phyloP scores from a whole-genome alignment of 352 stramenopile genomes.

The Phytophthora colocasiae region DNA sequence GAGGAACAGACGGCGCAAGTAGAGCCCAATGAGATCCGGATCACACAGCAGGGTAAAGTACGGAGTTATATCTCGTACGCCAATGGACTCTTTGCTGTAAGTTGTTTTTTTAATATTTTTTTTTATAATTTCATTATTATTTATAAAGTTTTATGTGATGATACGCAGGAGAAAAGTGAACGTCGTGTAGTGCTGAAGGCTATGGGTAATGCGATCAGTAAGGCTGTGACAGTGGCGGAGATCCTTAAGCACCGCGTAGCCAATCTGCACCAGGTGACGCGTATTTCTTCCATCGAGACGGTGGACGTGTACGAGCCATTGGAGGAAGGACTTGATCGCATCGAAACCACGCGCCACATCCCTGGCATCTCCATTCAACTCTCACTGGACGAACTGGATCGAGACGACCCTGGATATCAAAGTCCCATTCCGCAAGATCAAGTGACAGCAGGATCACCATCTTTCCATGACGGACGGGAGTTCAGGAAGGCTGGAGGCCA shows the following conservation, averaged over 20 bases:
- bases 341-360: constrained; percentile 77
- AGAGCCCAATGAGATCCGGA: constrained; percentile 82
- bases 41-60: constrained; percentile 85
- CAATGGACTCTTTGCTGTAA: constrained; percentile 72
- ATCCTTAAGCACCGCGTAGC: constrained; percentile 83
- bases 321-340: constrained; percentile 84
- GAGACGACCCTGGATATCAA: constrained; percentile 71
- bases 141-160: constrained; percentile 5
- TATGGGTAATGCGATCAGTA: constrained; percentile 87
- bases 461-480: constrained; percentile 44
- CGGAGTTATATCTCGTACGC: constrained; percentile 85
- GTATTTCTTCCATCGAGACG: constrained; percentile 82
- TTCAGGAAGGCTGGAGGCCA: constrained; percentile 39
- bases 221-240: constrained; percentile 86
- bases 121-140: constrained; percentile 5
- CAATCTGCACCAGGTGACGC: constrained; percentile 79
- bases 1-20: constrained; percentile 52
- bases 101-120: constrained; percentile 15
- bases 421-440: constrained; percentile 70
- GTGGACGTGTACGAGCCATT: constrained; percentile 87
- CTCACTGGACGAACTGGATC: constrained; percentile 71
- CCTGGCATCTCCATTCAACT: constrained; percentile 80
- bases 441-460: constrained; percentile 44
- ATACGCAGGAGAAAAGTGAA: constrained; percentile 69
- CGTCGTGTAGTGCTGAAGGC: constrained; percentile 73